phyloP scores from a whole-genome alignment of 164 flowering plant genomes.

The Malania oleifera region DNA sequence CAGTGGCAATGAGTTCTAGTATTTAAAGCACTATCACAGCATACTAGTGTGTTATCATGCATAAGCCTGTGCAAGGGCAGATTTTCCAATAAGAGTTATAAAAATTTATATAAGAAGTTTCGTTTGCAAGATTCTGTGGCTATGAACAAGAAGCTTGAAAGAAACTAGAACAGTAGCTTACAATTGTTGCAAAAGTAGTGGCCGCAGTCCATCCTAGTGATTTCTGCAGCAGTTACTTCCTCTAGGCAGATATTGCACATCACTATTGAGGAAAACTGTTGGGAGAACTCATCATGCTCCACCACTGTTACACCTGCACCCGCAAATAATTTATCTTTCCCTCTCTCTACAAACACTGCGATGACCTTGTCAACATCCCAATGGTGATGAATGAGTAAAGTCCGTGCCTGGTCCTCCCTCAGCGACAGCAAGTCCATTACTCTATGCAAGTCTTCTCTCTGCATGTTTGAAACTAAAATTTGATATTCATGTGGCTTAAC shows the following conservation, averaged over 20 bases:
- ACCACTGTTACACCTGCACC: conserved; percentile 58
- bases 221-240: conserved; percentile 34
- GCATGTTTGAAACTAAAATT: conserved; percentile 11
- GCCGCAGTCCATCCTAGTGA: conserved; percentile 78
- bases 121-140: no score
- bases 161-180: conserved; percentile 25
- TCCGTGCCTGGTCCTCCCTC: conserved; percentile 76
- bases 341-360: conserved; percentile 64
- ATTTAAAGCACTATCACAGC: no score
- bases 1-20: no score
- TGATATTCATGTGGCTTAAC: background rate
- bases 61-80: no score
- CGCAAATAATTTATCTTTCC: conserved; percentile 43
- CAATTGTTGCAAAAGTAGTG: conserved; percentile 79
- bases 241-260: conserved; percentile 64
- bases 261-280: conserved; percentile 19
- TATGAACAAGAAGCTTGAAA: background rate
- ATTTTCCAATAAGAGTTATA: no score
- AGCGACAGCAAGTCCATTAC: conserved; percentile 68
- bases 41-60: no score
- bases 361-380: conserved; percentile 74
- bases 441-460: conserved; percentile 65
- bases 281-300: conserved; percentile 18
- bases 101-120: no score
- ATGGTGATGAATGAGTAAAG: conserved; percentile 69